Evolutionary conservation across 352 stramenopile species (phyloP), one percentile per base, ranked within the genome.

Genomic region (Pythium rishiriense): DNA sequence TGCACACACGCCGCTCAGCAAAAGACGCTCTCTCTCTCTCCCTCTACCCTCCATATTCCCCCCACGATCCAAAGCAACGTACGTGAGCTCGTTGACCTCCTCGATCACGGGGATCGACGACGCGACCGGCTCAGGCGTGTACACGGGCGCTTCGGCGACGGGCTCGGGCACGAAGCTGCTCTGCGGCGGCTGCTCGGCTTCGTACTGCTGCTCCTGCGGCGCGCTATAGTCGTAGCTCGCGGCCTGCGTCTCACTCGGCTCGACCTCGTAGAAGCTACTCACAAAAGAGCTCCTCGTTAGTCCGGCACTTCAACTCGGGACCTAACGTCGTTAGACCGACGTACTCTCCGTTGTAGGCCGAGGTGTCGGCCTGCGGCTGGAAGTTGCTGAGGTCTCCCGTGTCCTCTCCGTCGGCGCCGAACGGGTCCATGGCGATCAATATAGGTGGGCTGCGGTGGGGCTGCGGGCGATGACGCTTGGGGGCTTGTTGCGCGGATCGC

Each of bases 41-140:
- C 35, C 14, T 5, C 10, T 35, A 35, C 31, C 5, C 5, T 35
- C 5, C 31, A 5, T 11, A 42, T 14, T 19, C 35, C 3, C 12
- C 35, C 5, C 14, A 55, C 63, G 45, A 29, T 28, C 15, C 29
- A 55, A 57, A 19, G 12, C 24, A 35, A 82, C 76, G 53, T 83
- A 92, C 81, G 81, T 89, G 47, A 92, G 70, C 58, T 92, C 83
- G 43, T 92, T 89, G 17, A 84, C 81, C 54, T 92, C 80, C 28
- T 87, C 78, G 28, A 91, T 59, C 12, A 70, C 75, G 17, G 79
- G 79, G 46, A 83, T 76, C 22, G 59, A 45, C 22, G 57, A 9
- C 26, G 62, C 45, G n/a, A 64, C 33, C 8, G 62, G 62, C 49
- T 58, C 63, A 1, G 59, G 58, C 56, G 66, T 55, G n/a, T 63